Evolutionary conservation across 2,329 filamentous ascomycete genomes (phyloP), one percentile per base, ranked within the genome.

Genomic region (Colletotrichum sp.): DNA sequence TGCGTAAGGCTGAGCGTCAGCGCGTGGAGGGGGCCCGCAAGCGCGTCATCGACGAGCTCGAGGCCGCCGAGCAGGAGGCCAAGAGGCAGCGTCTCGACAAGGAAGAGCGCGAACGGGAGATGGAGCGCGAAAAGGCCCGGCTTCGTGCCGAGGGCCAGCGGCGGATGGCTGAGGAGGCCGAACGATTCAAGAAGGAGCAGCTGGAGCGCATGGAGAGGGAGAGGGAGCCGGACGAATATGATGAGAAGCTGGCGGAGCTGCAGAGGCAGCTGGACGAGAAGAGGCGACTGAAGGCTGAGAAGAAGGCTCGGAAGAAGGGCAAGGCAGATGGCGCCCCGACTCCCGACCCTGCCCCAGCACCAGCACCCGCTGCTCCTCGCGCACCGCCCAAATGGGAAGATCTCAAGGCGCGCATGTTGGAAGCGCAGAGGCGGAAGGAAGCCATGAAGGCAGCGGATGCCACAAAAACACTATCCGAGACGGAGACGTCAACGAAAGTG

Each of bases 31-130:
- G 91, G 62, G 90, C 92, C 82, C 88, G 93, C 78, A 87, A 94
- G 80, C 89, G 91, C 77, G 94, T 98, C 90, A 94, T 94, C 76
- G 95, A 98, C 80, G 95, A 98, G 80, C 85, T 98, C 65, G 95
- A 98, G 84, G 89, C 91, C 31, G 87, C 94, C 24, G 96, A 98
- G 83, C 86, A 90, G 34, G 92, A 92, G 4, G 86, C 91, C 66
- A 92, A 91, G 80, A 85, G 90, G 57, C 85, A 90, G 74, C 89
- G 89, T 84, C 89, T 86, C 38, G 88, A 83, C 15, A 84, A 83
- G 69, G 82, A 85, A 59, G 81, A 84, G 68, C 76, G 75, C 11
- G 79, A 81, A 8, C 79, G 78, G 61, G 80, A 84, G n/a, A 73
- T 85, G 55, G 81, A 84, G 66, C 81, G 81, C 68, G 84, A 86